These are phyloP conservation scores for Scenedesmus sp. DNA, from an alignment of 163 green algal genomes.

Conservation along the genomic window DNA sequence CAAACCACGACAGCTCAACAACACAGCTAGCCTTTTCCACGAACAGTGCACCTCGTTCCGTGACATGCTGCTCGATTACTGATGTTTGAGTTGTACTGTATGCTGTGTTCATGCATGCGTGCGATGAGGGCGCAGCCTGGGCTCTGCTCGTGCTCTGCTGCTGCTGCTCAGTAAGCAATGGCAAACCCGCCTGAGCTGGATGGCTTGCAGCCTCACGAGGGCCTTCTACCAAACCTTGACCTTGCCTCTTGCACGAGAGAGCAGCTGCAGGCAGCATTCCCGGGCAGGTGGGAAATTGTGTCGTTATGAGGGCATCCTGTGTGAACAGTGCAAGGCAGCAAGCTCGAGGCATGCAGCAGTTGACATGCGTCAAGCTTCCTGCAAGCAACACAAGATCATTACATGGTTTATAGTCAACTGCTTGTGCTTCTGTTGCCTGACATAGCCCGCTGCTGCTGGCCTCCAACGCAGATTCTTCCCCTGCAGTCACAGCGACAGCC, in stretches of 20 bases:
- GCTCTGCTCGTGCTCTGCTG: not conserved
- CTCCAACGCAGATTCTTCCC: not conserved
- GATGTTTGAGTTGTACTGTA: not conserved
- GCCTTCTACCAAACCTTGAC: slow-evolving; percentile 25
- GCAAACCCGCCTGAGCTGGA: not conserved
- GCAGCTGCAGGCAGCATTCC: slow-evolving; percentile 17
- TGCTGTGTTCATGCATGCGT: not conserved
- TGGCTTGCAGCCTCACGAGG: slow-evolving; percentile 21
- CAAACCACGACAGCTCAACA: not conserved
- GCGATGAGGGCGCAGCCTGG: not conserved
- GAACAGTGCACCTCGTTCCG: not conserved
- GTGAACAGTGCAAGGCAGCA: not conserved
- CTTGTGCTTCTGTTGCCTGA: not conserved
- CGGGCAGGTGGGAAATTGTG: not conserved
- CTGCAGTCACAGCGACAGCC: not conserved
- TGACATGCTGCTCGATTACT: not conserved
- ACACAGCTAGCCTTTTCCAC: not conserved
- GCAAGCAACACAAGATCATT: not conserved
- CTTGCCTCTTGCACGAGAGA: slow-evolving; percentile 1
- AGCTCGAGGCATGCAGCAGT: not conserved
- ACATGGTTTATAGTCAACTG: not conserved
- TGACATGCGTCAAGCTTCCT: not conserved
- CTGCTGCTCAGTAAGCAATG: not conserved
- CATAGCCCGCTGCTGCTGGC: not conserved
- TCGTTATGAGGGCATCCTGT: too few species aligned